Percentiles rank a stretch among this genome's conserved stretches.
Conservation (phyloP, 805 yeast genomes). For the Pichia phayaonensis region DNA sequence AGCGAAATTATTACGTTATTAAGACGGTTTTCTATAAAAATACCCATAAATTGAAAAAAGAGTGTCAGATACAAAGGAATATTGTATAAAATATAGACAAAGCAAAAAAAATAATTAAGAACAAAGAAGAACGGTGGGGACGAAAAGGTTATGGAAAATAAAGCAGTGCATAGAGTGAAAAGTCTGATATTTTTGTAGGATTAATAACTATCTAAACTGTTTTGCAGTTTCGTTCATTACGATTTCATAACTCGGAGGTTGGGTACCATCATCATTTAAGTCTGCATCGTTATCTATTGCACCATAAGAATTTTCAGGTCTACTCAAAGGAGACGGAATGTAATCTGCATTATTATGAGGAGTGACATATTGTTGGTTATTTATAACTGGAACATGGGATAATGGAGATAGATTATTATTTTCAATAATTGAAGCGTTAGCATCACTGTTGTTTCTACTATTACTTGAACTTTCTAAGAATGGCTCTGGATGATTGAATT, state of each 20-base stretch:
- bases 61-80: not conserved
- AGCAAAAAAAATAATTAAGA: too few relatives aligned
- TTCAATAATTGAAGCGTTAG: conserved; percentile 5
- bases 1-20: not conserved
- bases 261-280: conserved; percentile 11
- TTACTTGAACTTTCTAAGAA: conserved; percentile 14
- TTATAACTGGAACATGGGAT: conserved; percentile 8
- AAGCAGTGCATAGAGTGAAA: not conserved
- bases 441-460: not conserved
- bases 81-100: not conserved
- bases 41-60: too few relatives aligned
- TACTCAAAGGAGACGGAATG: conserved; percentile 4
- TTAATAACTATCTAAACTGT: conserved; percentile 13
- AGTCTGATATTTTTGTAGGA: not conserved
- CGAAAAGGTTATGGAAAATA: not conserved
- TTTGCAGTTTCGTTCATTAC: conserved; percentile 29
- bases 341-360: not conserved
- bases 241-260: conserved; percentile 32
- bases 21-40: not conserved
- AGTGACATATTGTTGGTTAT: not conserved
- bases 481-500: conserved; percentile 28
- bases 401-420: conserved; percentile 21
- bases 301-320: conserved; percentile 2
- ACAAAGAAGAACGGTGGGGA: too few relatives aligned
- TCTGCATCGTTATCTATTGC: conserved; percentile 2